Percentiles rank a stretch among this genome's conserved stretches.
Evolutionary conservation across 495 filamentous ascomycete genomes (phyloP).

Genomic region (Aspergillus cristatus): DNA sequence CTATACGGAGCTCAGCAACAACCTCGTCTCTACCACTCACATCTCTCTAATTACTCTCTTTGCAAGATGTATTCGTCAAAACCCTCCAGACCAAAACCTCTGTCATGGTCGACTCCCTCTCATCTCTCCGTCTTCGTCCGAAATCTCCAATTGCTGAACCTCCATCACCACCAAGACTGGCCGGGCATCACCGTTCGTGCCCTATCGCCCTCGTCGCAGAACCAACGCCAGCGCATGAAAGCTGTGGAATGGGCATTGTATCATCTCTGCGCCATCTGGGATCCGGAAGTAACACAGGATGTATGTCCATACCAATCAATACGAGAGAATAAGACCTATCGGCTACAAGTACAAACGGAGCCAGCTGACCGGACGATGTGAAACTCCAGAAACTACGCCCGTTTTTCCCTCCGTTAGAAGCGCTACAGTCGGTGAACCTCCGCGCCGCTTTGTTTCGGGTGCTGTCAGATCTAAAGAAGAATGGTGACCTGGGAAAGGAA

Average conservation of each 20-base stretch:
- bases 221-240: slow-evolving; percentile 69
- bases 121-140: slow-evolving; percentile 63
- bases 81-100: slow-evolving; percentile 22
- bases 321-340: no score
- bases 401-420: slow-evolving; percentile 80
- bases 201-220: slow-evolving; percentile 59
- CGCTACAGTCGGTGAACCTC: slow-evolving; percentile 80
- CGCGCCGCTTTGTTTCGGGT: slow-evolving; percentile 73
- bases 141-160: slow-evolving; percentile 69
- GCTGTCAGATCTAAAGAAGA: slow-evolving; percentile 76
- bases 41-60: slow-evolving; percentile 4
- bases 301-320: slow-evolving; percentile 34
- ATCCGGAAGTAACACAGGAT: slow-evolving; percentile 60
- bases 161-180: slow-evolving; percentile 70
- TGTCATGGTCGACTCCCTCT: slow-evolving; percentile 37
- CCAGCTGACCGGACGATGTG: slow-evolving; percentile 9
- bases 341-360: no score
- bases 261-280: slow-evolving; percentile 73
- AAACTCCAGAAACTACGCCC: slow-evolving; percentile 65
- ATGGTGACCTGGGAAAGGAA: slow-evolving; percentile 69
- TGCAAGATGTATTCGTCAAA: slow-evolving; percentile 25
- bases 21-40: no score
- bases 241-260: slow-evolving; percentile 79
- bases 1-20: not conserved
- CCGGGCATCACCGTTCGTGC: slow-evolving; percentile 55